Evolutionary conservation across 1,284 basidiomycete species (phyloP), one percentile per base, ranked within the genome.

Genomic region (Sporisorium sorghi): DNA sequence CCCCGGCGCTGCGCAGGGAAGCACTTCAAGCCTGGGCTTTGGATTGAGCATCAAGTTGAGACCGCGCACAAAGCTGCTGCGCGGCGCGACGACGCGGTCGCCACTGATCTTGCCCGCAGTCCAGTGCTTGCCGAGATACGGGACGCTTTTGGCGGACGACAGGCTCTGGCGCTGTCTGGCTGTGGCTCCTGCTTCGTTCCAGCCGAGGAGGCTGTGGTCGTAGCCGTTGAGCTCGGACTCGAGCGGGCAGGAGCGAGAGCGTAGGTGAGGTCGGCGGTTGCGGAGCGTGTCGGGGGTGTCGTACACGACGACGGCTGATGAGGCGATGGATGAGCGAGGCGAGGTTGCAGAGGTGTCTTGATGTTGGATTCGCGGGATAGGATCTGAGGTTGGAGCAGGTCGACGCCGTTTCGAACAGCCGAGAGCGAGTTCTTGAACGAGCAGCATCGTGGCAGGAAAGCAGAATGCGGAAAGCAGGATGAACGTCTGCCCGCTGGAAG

Each of bases 41-140:
- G 74, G 66, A 21, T 65, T 56, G n/a, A 76, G 19, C 39, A 70
- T 49, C 15, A 76, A 40, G 14, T 62, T 76, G 26, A 73, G 32
- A 0, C 65, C 65, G 9, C 69, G 58, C 6, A 62, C 28, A 33
- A 69, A 58, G 40, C 69, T 65, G 32, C 64, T 69, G 2, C 68
- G 53, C n/a, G 69, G 58, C 8, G 58, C 53, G 4, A 68, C 48
- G 28, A 72, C 69, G 1, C 69, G 61, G 39, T 72, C 69, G 14
- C 73, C 73, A n/a, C 21, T 39, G 11, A 66, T 46, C 40, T 59
- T 66, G 2, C 61, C 73, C 1, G 69, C 73, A 1, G 50, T 28
- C 73, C 73, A 76, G 26, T 76, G 73, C 21, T 59, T n/a, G 8
- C 47, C 19, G 9, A 57, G 35, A n/a, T 66, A 76, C 2, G 69